Percentiles rank a stretch among this genome's conserved stretches.
Evolutionary conservation across 202 grass and related monocot species (phyloP).

Genomic region (Musa balbisiana): DNA sequence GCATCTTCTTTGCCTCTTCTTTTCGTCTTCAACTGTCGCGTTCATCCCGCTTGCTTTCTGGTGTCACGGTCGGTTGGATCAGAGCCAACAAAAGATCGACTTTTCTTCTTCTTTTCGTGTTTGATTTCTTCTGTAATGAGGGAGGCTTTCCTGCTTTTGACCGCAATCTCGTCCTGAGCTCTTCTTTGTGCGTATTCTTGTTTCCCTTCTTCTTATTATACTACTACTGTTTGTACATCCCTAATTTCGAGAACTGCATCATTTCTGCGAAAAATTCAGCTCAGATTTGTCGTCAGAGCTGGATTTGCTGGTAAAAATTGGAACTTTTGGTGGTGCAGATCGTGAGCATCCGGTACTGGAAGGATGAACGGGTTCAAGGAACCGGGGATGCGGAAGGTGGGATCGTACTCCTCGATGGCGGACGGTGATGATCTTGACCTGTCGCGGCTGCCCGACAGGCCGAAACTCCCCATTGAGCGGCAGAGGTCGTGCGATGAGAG

Average conservation of each 20-base stretch:
- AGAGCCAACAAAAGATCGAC: neutral
- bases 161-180: neutral
- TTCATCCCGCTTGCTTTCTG: neutral
- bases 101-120: neutral
- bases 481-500: slow-evolving; percentile 11
- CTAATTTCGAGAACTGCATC: neutral
- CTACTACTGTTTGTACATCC: too few relatives aligned
- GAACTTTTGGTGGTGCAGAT: neutral
- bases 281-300: neutral
- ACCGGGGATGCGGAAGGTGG: neutral
- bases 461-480: neutral
- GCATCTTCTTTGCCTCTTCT: neutral
- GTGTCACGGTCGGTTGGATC: too few relatives aligned
- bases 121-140: neutral
- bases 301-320: neutral
- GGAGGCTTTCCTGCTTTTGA: neutral
- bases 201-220: too few relatives aligned
- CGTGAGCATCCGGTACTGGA: neutral
- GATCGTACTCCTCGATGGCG: neutral
- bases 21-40: neutral
- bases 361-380: slow-evolving; percentile 4
- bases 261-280: neutral
- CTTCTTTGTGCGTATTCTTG: neutral
- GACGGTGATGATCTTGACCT: neutral
- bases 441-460: slow-evolving; percentile 4